phyloP scores from a whole-genome alignment of 345 rosid species.

The Pseudoturritis turrita region DNA sequence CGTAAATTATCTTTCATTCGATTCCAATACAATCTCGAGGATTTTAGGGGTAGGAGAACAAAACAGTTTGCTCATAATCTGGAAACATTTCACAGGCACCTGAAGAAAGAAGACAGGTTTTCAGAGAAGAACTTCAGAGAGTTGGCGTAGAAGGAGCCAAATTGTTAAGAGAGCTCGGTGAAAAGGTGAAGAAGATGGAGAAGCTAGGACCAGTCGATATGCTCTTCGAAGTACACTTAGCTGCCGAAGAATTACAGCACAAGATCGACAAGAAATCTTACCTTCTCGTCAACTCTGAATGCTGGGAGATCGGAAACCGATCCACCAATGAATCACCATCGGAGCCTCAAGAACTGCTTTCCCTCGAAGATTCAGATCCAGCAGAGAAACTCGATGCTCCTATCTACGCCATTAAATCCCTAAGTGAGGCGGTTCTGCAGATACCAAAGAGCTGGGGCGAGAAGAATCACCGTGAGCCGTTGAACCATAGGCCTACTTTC shows the following conservation, averaged over 20 bases:
- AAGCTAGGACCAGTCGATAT: constrained; percentile 60
- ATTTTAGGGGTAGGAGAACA: not conserved
- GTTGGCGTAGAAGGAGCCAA: constrained; percentile 74
- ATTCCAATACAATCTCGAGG: too few relatives aligned
- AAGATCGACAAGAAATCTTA: constrained; percentile 80
- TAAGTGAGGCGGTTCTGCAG: constrained; percentile 67
- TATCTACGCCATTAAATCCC: constrained; percentile 54
- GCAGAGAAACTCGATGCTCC: constrained; percentile 23
- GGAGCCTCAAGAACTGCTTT: constrained; percentile 49
- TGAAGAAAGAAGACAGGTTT: constrained; percentile 67
- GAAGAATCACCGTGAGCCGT: constrained; percentile 27
- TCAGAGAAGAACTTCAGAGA: constrained; percentile 55
- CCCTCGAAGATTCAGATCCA: constrained; percentile 37
- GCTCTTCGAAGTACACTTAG: constrained; percentile 58
- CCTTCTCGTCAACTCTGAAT: constrained; percentile 75
- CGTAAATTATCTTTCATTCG: not conserved
- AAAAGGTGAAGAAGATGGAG: constrained; percentile 79
- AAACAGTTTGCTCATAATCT: not conserved
- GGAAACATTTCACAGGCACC: constrained; percentile 54
- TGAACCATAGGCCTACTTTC: constrained; percentile 18
- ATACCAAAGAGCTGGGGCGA: constrained; percentile 29
- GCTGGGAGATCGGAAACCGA: constrained; percentile 83
- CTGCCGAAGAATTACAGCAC: constrained; percentile 75
- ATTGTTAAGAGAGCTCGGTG: constrained; percentile 68
- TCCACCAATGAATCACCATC: constrained; percentile 25